phyloP scores from a whole-genome alignment of 2,329 filamentous ascomycete genomes.

The Chrysosporium queenslandicum region DNA sequence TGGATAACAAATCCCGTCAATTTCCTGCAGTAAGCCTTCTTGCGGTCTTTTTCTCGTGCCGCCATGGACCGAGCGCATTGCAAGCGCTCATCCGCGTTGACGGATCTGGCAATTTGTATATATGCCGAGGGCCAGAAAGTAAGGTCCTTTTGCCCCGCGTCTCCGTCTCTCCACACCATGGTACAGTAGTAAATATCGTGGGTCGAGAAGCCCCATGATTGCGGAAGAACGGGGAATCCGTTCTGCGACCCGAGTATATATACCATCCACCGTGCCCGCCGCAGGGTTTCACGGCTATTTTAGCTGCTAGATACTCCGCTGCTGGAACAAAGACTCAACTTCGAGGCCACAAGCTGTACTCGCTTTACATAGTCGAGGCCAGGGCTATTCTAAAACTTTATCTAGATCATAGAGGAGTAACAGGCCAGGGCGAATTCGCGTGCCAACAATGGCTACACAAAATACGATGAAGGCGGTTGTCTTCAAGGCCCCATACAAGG shows the following conservation, averaged over 20 bases:
- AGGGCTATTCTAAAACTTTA: too few species aligned
- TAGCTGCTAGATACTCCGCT: not conserved
- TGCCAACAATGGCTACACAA: constrained; percentile 24
- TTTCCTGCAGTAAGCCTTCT: too few species aligned
- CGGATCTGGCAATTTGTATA: not conserved
- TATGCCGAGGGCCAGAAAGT: not conserved
- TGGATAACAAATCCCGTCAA: too few species aligned
- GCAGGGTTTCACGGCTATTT: not conserved
- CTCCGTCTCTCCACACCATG: not conserved
- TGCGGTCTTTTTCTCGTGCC: not conserved
- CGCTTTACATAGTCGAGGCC: too few species aligned
- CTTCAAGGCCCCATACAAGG: constrained; percentile 66
- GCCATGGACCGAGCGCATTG: not conserved
- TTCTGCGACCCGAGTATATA: not conserved
- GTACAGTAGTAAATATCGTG: too few species aligned
- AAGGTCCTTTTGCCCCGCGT: not conserved
- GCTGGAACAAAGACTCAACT: not conserved
- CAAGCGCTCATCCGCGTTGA: not conserved
- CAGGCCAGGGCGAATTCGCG: not conserved
- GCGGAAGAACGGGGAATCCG: not conserved
- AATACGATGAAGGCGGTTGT: constrained; percentile 77
- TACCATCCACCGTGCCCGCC: not conserved
- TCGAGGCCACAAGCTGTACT: not conserved
- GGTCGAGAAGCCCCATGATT: not conserved
- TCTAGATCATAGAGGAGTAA: too few species aligned